Evolutionary conservation across 2,329 filamentous ascomycete genomes (phyloP).

Genomic region (Ophiocordyceps australis): DNA sequence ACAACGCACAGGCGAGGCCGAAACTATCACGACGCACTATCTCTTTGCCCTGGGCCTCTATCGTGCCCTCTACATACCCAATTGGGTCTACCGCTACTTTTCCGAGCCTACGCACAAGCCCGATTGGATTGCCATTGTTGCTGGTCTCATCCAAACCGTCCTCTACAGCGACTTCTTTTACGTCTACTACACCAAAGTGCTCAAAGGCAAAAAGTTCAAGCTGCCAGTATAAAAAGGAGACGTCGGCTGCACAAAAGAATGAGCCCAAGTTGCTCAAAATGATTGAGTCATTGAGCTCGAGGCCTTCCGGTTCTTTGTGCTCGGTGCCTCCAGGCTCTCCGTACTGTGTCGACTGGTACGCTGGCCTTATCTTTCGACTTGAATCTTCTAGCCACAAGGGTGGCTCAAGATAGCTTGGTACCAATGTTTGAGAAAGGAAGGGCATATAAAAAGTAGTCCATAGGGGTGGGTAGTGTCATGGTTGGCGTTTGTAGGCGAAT

Average conservation of each 20-base stretch:
- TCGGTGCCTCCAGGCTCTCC: no score
- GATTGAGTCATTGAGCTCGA: no score
- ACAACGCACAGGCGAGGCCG: slow-evolving; percentile 90
- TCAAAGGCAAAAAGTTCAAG: slow-evolving; percentile 80
- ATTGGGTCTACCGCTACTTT: slow-evolving; percentile 90
- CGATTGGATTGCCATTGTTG: slow-evolving; percentile 75
- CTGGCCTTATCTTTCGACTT: no score
- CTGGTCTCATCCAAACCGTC: slow-evolving; percentile 82
- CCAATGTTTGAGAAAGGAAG: no score
- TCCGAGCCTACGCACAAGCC: slow-evolving; percentile 52
- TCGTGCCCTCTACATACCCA: slow-evolving; percentile 89
- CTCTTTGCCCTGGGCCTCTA: slow-evolving; percentile 86
- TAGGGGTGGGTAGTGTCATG: slow-evolving; percentile 7
- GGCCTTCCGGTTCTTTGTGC: no score
- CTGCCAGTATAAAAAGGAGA: slow-evolving; percentile 56
- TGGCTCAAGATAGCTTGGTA: no score
- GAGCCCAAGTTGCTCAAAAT: no score
- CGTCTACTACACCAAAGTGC: slow-evolving; percentile 95
- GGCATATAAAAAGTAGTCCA: slow-evolving; percentile 1
- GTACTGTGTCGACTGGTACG: no score
- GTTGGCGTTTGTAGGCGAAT: slow-evolving; percentile 12
- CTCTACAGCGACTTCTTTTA: slow-evolving; percentile 99
- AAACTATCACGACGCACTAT: slow-evolving; percentile 99
- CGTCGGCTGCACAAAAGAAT: no score
- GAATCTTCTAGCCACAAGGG: no score